phyloP scores from a whole-genome alignment of 139 green algal genomes.

The Chlamydomonas eustigma region DNA sequence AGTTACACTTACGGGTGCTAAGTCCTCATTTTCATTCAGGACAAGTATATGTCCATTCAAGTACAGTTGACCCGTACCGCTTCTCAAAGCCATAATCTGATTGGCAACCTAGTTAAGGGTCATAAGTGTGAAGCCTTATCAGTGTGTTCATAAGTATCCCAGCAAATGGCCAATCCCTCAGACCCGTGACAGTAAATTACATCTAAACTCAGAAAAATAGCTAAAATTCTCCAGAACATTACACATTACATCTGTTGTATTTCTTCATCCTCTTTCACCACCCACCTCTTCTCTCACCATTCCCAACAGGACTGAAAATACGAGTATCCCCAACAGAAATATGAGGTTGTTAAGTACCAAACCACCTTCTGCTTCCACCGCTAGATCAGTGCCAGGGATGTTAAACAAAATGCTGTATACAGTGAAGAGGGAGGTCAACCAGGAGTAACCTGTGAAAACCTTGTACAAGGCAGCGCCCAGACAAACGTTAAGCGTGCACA shows the following conservation, averaged over 20 bases:
- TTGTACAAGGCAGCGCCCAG: conserved; percentile 10
- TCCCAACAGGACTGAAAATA: conserved; percentile 11
- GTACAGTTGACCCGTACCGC: conserved; percentile 1
- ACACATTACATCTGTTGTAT: no score
- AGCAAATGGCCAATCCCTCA: no score
- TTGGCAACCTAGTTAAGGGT: not conserved
- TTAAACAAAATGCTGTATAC: conserved; percentile 14
- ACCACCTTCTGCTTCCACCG: not conserved
- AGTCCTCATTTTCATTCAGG: conserved; percentile 2
- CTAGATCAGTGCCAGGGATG: conserved; percentile 1
- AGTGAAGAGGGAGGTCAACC: conserved; percentile 8
- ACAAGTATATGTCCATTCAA: conserved; percentile 12
- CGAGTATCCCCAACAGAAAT: conserved; percentile 4
- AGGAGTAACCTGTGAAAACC: not conserved
- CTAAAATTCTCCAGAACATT: no score
- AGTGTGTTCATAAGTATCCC: no score
- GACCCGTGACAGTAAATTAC: no score
- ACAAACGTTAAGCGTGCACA: not conserved
- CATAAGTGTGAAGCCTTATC: no score
- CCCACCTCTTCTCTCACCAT: conserved; percentile 13
- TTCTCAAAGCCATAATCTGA: conserved; percentile 5
- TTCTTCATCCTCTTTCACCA: no score
- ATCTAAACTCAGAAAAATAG: no score
- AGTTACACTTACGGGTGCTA: conserved; percentile 5
- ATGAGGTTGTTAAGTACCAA: not conserved